These are phyloP conservation scores for Colletotrichum sp. DNA, from an alignment of 2,329 filamentous ascomycete genomes.

Conservation along the genomic window DNA sequence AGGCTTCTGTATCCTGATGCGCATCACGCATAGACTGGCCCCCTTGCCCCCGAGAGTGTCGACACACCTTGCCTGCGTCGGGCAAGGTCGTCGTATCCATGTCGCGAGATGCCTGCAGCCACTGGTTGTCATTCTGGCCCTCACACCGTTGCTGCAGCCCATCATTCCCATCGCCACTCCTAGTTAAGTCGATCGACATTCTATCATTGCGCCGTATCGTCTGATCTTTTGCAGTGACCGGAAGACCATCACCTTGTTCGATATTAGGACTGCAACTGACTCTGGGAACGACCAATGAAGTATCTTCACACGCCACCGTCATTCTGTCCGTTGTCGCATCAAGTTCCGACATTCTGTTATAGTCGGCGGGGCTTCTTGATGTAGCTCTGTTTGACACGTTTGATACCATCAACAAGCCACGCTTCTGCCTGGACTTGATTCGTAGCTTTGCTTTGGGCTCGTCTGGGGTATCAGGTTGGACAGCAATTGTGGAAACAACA, in stretches of 20 bases:
- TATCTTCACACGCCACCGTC: not conserved
- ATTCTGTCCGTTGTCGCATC: not conserved
- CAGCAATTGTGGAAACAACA: not conserved
- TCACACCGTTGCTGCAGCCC: not conserved
- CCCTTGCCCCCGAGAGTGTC: no score
- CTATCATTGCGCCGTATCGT: not conserved
- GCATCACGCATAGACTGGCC: not conserved
- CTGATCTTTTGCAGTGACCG: not conserved
- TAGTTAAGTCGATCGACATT: not conserved
- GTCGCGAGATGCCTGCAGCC: not conserved
- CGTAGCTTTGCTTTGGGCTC: slow-evolving; percentile 48
- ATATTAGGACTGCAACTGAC: not conserved
- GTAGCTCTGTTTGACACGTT: slow-evolving; percentile 43
- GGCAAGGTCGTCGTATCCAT: not conserved
- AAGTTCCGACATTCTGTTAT: not conserved
- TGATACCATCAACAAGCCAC: slow-evolving; percentile 52
- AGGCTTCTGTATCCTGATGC: not conserved
- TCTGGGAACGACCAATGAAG: not conserved
- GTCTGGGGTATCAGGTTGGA: not conserved
- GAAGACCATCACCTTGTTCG: not conserved
- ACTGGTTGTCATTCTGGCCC: not conserved
- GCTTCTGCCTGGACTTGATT: slow-evolving; percentile 50
- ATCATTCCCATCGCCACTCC: not conserved
- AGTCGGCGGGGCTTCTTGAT: not conserved
- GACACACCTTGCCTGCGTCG: no score